These are phyloP conservation scores for Penicillium longicatenatum DNA, from an alignment of 495 filamentous ascomycete species.

Conservation along the genomic window DNA sequence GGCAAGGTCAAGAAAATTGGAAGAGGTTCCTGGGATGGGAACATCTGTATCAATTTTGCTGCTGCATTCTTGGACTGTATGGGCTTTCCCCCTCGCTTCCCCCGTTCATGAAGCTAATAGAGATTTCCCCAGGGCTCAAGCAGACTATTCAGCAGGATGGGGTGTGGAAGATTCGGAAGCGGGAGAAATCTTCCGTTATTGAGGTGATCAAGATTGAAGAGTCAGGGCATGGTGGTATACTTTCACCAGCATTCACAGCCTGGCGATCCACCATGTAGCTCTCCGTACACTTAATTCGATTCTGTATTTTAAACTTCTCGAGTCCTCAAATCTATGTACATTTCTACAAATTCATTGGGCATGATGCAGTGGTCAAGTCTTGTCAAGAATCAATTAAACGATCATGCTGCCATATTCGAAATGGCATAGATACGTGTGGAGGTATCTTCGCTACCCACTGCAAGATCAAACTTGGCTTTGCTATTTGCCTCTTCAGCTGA, in stretches of 20 bases:
- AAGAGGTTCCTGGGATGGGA: constrained; percentile 77
- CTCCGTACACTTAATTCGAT: neutral
- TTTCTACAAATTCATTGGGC: neutral
- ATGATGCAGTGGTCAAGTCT: neutral
- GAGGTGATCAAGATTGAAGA: constrained; percentile 74
- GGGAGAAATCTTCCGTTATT: constrained; percentile 55
- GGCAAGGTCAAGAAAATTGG: constrained; percentile 65
- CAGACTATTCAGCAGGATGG: constrained; percentile 66
- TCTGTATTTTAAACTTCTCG: neutral
- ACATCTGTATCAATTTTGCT: constrained; percentile 88
- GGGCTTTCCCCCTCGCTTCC: constrained; percentile 8
- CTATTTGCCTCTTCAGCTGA: constrained; percentile 13
- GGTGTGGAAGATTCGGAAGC: constrained; percentile 78
- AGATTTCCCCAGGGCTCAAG: constrained; percentile 59
- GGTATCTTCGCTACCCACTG: constrained; percentile 80
- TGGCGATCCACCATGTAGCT: constrained; percentile 55
- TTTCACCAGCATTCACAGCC: constrained; percentile 73
- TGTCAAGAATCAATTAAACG: neutral
- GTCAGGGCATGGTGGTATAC: constrained; percentile 70
- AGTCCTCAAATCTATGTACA: neutral
- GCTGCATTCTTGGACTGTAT: constrained; percentile 74
- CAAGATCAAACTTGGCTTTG: constrained; percentile 55
- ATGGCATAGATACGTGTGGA: constrained; percentile 74
- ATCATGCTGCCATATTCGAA: constrained; percentile 32
- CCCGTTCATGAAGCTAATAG: neutral